phyloP scores from a whole-genome alignment of 495 filamentous ascomycete species.

The Neurospora intermedia region DNA sequence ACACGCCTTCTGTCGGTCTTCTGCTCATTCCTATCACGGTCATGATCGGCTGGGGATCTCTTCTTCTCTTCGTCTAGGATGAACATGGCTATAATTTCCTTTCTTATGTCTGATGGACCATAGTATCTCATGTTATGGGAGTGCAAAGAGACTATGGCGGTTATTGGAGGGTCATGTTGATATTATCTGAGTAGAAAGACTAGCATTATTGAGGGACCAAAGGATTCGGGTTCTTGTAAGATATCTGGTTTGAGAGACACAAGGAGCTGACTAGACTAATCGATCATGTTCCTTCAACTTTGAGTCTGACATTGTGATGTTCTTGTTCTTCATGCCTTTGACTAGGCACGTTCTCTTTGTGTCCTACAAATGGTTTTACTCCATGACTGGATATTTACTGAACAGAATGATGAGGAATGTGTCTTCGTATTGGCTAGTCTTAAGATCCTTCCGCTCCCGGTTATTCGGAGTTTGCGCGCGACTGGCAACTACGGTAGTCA shows the following conservation, averaged over 20 bases:
- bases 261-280: not conserved
- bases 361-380: not conserved
- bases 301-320: not conserved
- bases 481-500: not conserved
- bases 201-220: not conserved
- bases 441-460: not conserved
- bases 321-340: not conserved
- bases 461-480: not conserved
- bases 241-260: not conserved
- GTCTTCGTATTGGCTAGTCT: not conserved
- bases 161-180: not conserved
- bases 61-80: not conserved
- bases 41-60: not conserved
- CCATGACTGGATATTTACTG: not conserved
- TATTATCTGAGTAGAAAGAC: not conserved
- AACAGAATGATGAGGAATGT: not conserved
- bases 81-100: not conserved
- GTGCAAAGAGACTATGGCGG: not conserved
- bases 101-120: not conserved
- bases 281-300: not conserved
- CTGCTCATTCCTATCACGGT: slow-evolving; percentile 1
- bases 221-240: not conserved
- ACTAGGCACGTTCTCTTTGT: not conserved
- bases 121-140: not conserved
- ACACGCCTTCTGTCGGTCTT: slow-evolving; percentile 4